Conservation (phyloP, 768 basidiomycete genomes). For the Leccinum pellstonianum region DNA sequence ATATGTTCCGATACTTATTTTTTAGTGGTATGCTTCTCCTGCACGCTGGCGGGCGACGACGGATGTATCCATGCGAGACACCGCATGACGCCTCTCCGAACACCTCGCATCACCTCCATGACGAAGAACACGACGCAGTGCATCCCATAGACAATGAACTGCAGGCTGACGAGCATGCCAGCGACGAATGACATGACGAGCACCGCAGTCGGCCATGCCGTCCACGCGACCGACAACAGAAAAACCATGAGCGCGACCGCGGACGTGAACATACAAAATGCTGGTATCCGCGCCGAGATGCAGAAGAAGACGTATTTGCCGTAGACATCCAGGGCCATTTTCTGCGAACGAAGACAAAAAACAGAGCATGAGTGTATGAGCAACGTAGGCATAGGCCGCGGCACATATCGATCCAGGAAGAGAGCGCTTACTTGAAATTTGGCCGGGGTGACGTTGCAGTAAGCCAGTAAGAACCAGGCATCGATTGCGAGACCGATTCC, state of each 20-base stretch:
- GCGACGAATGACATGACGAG: constrained; percentile 55
- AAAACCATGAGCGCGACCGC: constrained; percentile 59
- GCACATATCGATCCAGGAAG: neutral
- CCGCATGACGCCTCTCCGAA: constrained; percentile 14
- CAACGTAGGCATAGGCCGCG: neutral
- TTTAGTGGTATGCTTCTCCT: constrained; percentile 9
- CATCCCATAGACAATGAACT: constrained; percentile 62
- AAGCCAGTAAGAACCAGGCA: constrained; percentile 65
- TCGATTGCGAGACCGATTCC: constrained; percentile 64
- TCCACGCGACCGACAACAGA: constrained; percentile 59
- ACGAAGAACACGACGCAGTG: constrained; percentile 25
- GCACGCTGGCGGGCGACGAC: constrained; percentile 5
- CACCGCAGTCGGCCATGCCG: constrained; percentile 62
- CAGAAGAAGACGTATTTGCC: constrained; percentile 67
- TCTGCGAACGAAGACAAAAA: constrained; percentile 9
- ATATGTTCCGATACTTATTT: constrained; percentile 1
- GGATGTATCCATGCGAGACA: constrained; percentile 15
- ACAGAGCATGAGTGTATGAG: neutral
- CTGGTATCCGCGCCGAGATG: constrained; percentile 62
- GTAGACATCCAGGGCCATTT: constrained; percentile 51
- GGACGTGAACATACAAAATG: constrained; percentile 57
- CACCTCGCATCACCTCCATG: constrained; percentile 1
- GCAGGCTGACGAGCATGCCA: constrained; percentile 59
- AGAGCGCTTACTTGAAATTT: constrained; percentile 53
- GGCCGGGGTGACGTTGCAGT: constrained; percentile 49